phyloP scores from a whole-genome alignment of 2,329 filamentous ascomycete genomes.

The Nemania diffusa region DNA sequence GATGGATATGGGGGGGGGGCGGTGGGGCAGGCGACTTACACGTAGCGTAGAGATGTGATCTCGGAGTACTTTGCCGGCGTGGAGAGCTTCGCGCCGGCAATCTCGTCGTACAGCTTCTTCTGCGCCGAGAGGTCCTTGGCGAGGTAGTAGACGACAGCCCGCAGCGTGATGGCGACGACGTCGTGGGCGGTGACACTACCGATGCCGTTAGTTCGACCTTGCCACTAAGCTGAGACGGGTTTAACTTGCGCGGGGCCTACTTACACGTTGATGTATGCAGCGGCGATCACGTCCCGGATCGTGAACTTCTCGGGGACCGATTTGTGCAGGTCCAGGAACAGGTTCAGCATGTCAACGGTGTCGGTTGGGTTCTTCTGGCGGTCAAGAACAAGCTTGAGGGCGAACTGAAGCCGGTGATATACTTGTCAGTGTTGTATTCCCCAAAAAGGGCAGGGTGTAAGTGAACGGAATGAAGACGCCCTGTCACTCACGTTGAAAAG shows the following conservation, averaged over 20 bases:
- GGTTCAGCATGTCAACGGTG: conserved; percentile 27
- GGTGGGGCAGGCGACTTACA: conserved; percentile 24
- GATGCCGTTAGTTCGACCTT: background rate
- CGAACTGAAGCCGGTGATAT: conserved; percentile 13
- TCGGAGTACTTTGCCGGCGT: conserved; percentile 24
- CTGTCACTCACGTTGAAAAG: conserved; percentile 28
- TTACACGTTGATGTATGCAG: conserved; percentile 35
- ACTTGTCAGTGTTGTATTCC: background rate
- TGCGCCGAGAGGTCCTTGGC: conserved; percentile 18
- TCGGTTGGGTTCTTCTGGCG: conserved; percentile 23
- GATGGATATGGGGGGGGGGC: background rate
- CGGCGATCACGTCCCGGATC: conserved; percentile 25
- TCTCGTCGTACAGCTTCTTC: conserved; percentile 28
- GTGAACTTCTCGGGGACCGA: conserved; percentile 29
- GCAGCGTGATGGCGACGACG: conserved; percentile 31
- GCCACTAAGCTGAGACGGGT: background rate
- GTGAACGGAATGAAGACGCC: background rate
- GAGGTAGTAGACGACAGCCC: conserved; percentile 31
- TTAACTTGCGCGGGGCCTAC: background rate
- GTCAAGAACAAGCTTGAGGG: conserved; percentile 27
- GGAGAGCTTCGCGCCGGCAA: conserved; percentile 12
- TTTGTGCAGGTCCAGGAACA: conserved; percentile 25
- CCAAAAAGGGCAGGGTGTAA: background rate
- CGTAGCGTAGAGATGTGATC: conserved; percentile 17
- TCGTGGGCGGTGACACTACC: conserved; percentile 32